Conservation (phyloP, 176 grass and related monocot species). For the Echinochloa phyllopogon region DNA sequence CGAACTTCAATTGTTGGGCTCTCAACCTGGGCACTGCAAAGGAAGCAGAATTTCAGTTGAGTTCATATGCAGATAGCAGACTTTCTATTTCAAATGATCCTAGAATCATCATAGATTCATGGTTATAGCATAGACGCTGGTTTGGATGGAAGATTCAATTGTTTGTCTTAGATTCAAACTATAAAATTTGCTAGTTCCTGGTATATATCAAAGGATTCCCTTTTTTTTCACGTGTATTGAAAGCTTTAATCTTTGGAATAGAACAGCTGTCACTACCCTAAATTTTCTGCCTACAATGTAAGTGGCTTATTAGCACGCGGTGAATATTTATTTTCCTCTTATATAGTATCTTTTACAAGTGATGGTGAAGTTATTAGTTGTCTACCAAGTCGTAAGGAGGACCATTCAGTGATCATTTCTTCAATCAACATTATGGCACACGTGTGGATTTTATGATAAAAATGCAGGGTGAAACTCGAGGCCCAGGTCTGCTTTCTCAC, state of each 20-base stretch:
- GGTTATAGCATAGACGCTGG: neutral
- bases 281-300: too few species aligned
- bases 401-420: neutral
- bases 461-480: too few species aligned
- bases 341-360: neutral
- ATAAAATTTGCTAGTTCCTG: neutral
- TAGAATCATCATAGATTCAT: neutral
- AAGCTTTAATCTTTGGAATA: neutral
- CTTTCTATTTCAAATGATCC: neutral
- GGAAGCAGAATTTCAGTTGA: neutral
- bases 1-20: conserved; percentile 47
- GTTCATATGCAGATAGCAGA: neutral
- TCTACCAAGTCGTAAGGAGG: neutral
- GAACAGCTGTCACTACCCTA: neutral
- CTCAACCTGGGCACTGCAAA: conserved; percentile 43
- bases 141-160: neutral
- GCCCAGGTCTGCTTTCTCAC: too few species aligned
- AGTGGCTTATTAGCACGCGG: neutral
- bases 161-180: neutral
- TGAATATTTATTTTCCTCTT: neutral
- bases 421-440: neutral
- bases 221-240: too few species aligned
- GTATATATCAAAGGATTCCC: too few species aligned
- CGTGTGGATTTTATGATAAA: too few species aligned
- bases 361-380: too few species aligned